Percentiles rank a stretch among this genome's conserved stretches.
Conservation (phyloP, 208 protist genomes). For the Acanthamoeba triangularis region DNA sequence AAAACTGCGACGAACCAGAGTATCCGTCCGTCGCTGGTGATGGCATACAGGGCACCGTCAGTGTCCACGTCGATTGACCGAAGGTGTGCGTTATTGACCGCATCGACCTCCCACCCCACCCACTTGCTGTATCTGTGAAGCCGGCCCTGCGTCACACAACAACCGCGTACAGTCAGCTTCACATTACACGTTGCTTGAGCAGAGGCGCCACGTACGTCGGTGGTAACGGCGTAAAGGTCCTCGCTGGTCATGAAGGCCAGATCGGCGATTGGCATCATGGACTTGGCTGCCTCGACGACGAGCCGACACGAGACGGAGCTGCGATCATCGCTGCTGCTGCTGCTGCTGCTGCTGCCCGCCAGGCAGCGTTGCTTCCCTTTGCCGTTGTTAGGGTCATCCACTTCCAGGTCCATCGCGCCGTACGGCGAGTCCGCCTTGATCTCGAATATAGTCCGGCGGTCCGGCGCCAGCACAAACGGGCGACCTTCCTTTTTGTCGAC, state of each 20-base stretch:
- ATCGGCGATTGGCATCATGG: neutral
- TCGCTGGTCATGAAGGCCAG: neutral
- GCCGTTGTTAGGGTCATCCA: neutral
- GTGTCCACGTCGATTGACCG: neutral
- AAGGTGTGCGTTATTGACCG: neutral
- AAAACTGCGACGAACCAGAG: neutral
- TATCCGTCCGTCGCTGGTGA: neutral
- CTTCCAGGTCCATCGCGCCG: neutral
- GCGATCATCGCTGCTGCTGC: too few species aligned
- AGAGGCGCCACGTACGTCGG: neutral
- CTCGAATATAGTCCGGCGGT: neutral
- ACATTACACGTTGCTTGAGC: neutral
- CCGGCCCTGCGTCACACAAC: neutral
- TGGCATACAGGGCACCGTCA: neutral
- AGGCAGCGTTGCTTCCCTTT: neutral
- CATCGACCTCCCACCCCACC: neutral
- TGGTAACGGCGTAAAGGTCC: neutral
- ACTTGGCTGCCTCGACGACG: neutral
- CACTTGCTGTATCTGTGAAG: neutral
- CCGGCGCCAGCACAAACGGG: neutral
- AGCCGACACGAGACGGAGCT: neutral
- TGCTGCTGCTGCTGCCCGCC: too few species aligned
- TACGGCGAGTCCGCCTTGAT: neutral
- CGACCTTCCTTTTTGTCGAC: slow-evolving; percentile 18
- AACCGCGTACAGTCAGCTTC: neutral